These are phyloP conservation scores for Termitomyces sp. DNA, from an alignment of 768 basidiomycete genomes.

Conservation along the genomic window DNA sequence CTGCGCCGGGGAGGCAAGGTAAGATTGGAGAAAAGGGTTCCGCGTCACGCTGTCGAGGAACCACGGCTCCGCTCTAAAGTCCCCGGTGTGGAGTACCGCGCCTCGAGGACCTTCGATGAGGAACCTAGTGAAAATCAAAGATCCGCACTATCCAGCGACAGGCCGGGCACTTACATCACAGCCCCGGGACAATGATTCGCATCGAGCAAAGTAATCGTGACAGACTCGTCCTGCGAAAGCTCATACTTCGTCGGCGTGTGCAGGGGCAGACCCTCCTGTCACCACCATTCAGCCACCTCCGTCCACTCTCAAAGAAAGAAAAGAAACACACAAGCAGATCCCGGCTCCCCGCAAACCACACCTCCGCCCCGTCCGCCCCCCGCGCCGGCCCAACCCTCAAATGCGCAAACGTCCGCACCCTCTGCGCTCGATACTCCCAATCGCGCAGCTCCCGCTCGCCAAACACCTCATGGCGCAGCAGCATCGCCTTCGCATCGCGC, in stretches of 20 bases:
- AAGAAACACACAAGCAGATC: constrained; percentile 57
- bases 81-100: constrained; percentile 87
- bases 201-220: constrained; percentile 77
- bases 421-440: constrained; percentile 42
- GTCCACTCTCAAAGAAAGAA: too few relatives aligned
- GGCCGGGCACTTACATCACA: constrained; percentile 59
- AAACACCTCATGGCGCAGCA: constrained; percentile 71
- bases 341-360: constrained; percentile 46
- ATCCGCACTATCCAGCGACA: neutral
- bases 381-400: constrained; percentile 51
- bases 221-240: constrained; percentile 47
- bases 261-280: constrained; percentile 51
- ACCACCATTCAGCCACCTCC: too few relatives aligned
- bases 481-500: constrained; percentile 79
- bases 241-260: constrained; percentile 61
- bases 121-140: constrained; percentile 48
- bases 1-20: constrained; percentile 36
- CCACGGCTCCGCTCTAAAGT: constrained; percentile 84
- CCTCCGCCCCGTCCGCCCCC: constrained; percentile 40
- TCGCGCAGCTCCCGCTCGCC: constrained; percentile 56
- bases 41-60: constrained; percentile 63
- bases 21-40: constrained; percentile 71
- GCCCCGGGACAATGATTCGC: constrained; percentile 96
- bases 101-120: constrained; percentile 68
- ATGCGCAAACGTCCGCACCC: constrained; percentile 58